phyloP scores from a whole-genome alignment of 2,329 filamentous ascomycete genomes.

The Fusarium newnesense region DNA sequence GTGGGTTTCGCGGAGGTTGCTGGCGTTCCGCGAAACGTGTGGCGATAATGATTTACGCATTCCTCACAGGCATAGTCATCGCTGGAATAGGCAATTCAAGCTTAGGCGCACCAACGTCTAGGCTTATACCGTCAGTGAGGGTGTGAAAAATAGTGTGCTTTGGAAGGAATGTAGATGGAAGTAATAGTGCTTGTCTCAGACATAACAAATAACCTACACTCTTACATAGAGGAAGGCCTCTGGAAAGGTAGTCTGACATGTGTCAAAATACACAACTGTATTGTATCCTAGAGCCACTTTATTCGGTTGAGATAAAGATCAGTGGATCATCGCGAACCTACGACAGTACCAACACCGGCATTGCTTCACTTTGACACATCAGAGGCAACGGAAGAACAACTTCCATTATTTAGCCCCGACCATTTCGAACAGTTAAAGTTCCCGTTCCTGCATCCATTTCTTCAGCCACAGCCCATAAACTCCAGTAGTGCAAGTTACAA shows the following conservation, averaged over 20 bases:
- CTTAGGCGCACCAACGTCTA: neutral
- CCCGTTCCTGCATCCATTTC: neutral
- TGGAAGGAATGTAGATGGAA: slow-evolving; percentile 1
- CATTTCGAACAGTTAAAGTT: neutral
- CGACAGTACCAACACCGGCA: neutral
- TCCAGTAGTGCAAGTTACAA: neutral
- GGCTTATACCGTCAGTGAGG: neutral
- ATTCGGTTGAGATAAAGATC: neutral
- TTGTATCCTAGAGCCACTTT: neutral
- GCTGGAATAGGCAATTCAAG: neutral
- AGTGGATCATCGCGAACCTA: neutral
- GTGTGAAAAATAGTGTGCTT: neutral
- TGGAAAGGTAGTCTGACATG: too few relatives aligned
- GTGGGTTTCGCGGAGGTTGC: neutral
- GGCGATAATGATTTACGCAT: neutral
- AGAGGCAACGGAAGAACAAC: neutral
- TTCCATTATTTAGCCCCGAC: neutral
- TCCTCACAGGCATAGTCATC: neutral
- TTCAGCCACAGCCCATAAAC: neutral
- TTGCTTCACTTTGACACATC: neutral
- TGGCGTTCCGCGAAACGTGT: neutral
- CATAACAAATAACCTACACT: too few relatives aligned
- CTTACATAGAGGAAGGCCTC: neutral
- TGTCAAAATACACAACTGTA: neutral
- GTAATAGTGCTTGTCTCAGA: neutral